Conservation (phyloP, 2,329 filamentous ascomycete species). For the Sclerotinia trifoliorum region DNA sequence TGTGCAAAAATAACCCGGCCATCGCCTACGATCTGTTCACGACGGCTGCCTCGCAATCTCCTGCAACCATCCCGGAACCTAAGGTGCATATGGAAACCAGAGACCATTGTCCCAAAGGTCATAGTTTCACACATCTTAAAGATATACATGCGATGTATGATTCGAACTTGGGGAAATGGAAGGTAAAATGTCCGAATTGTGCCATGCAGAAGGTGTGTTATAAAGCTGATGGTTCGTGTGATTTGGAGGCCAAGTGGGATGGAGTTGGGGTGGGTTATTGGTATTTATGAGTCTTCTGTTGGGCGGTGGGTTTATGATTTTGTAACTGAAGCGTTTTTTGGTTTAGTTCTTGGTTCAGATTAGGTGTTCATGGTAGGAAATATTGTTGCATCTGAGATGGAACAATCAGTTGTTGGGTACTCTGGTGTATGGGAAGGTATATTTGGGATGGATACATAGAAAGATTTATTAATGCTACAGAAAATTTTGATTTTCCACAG, state of each 20-base stretch:
- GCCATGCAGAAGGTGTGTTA: conserved; percentile 6
- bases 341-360: too few species aligned
- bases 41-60: neutral
- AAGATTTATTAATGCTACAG: too few species aligned
- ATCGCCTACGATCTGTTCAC: conserved; percentile 19
- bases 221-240: neutral
- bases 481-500: too few species aligned
- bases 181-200: conserved; percentile 1
- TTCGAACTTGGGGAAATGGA: neutral
- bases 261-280: neutral
- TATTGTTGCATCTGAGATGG: too few species aligned
- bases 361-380: too few species aligned
- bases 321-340: too few species aligned
- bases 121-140: neutral
- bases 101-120: conserved; percentile 2
- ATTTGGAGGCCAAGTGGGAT: neutral
- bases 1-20: conserved; percentile 14
- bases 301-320: neutral
- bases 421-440: too few species aligned
- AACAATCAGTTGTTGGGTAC: too few species aligned
- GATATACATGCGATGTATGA: conserved; percentile 2
- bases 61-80: neutral
- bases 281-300: neutral
- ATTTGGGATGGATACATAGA: too few species aligned
- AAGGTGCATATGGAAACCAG: neutral